A percentile compares a stretch with the other conserved stretches of the same genome.
Conservation (phyloP, 805 yeast species). For the Candida quercuum region DNA sequence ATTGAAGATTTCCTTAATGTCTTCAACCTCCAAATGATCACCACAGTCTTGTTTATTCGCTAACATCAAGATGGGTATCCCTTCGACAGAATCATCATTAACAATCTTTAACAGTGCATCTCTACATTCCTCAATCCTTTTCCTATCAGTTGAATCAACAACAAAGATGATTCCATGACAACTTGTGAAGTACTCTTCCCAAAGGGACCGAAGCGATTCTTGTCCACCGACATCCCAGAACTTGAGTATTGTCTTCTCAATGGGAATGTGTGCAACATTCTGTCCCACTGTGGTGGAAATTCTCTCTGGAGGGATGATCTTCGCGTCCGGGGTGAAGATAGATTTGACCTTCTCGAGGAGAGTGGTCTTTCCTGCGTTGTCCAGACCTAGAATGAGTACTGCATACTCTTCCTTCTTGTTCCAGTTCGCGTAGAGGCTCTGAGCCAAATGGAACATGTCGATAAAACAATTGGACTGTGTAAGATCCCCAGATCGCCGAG, state of each 20-base stretch:
- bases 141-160: conserved; percentile 85
- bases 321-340: conserved; percentile 41
- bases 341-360: conserved; percentile 62
- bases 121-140: conserved; percentile 77
- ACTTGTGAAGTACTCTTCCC: conserved; percentile 80
- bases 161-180: conserved; percentile 92
- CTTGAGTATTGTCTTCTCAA: conserved; percentile 45
- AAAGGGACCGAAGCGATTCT: conserved; percentile 71
- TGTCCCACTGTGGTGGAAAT: conserved; percentile 95
- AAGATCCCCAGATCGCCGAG: too few relatives aligned
- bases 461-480: too few relatives aligned
- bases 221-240: conserved; percentile 99
- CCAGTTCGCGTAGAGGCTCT: conserved; percentile 53
- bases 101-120: conserved; percentile 53
- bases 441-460: conserved; percentile 64
- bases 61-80: conserved; percentile 87
- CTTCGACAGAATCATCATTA: conserved; percentile 55
- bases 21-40: conserved; percentile 66
- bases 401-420: conserved; percentile 67
- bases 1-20: conserved; percentile 79
- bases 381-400: conserved; percentile 79
- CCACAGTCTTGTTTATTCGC: conserved; percentile 90
- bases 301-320: conserved; percentile 46
- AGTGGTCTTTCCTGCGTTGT: conserved; percentile 94
- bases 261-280: conserved; percentile 47